A percentile compares a stretch with the other conserved stretches of the same genome.
Conservation (phyloP, 495 filamentous ascomycete genomes). For the Arthonia radiata region DNA sequence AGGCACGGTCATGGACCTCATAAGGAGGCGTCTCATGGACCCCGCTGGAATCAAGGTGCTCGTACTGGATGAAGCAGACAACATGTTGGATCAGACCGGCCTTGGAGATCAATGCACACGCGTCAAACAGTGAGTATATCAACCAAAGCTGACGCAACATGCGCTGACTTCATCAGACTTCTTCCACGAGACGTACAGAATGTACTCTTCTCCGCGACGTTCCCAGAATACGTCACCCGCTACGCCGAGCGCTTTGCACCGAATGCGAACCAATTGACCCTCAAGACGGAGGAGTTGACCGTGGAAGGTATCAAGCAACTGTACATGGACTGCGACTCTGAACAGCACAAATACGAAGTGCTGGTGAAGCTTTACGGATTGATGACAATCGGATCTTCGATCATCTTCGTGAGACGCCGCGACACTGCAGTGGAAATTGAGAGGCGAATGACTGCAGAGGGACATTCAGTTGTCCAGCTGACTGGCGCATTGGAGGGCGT, state of each 20-base stretch:
- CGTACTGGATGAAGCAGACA: slow-evolving; percentile 83
- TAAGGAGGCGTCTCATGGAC: slow-evolving; percentile 45
- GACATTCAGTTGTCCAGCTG: slow-evolving; percentile 72
- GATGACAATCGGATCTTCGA: slow-evolving; percentile 85
- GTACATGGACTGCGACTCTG: slow-evolving; percentile 68
- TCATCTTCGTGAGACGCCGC: slow-evolving; percentile 88
- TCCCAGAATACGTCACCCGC: slow-evolving; percentile 55
- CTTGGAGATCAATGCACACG: slow-evolving; percentile 83
- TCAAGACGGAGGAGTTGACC: slow-evolving; percentile 75
- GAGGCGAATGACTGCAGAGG: slow-evolving; percentile 59
- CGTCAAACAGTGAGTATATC: slow-evolving; percentile 44
- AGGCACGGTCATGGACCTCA: slow-evolving; percentile 71
- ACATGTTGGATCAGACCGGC: slow-evolving; percentile 87
- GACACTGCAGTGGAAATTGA: slow-evolving; percentile 62
- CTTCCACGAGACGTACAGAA: slow-evolving; percentile 51
- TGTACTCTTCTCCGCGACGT: slow-evolving; percentile 90
- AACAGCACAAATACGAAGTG: slow-evolving; percentile 62
- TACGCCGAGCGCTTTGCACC: slow-evolving; percentile 67
- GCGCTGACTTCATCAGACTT: slow-evolving; percentile 19
- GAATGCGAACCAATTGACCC: slow-evolving; percentile 62
- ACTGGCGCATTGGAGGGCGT: slow-evolving; percentile 64
- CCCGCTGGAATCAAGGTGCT: slow-evolving; percentile 42
- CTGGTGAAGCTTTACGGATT: slow-evolving; percentile 82
- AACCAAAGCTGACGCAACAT: neutral
- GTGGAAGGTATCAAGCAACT: slow-evolving; percentile 93